These are phyloP conservation scores for Thalassiosira hispida DNA, from an alignment of 352 stramenopile species.

Conservation along the genomic window DNA sequence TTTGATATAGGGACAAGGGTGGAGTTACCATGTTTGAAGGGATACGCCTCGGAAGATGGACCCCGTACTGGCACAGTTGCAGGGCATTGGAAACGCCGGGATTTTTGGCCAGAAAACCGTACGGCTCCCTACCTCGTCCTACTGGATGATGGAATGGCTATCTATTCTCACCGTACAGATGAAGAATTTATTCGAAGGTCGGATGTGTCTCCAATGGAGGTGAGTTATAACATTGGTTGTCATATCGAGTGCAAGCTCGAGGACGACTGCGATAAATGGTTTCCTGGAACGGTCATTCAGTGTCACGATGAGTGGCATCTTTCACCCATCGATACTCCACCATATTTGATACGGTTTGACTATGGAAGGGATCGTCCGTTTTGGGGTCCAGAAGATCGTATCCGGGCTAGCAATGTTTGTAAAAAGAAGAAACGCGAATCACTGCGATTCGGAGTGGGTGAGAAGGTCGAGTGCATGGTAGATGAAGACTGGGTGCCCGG, in stretches of 20 bases:
- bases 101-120: neutral
- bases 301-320: neutral
- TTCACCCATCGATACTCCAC: slow-evolving; percentile 2
- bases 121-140: slow-evolving; percentile 12
- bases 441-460: slow-evolving; percentile 11
- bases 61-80: slow-evolving; percentile 11
- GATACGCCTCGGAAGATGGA: neutral
- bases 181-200: neutral
- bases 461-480: slow-evolving; percentile 5
- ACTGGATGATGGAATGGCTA: slow-evolving; percentile 16
- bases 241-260: slow-evolving; percentile 14
- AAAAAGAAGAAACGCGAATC: neutral
- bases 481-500: slow-evolving; percentile 2
- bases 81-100: slow-evolving; percentile 6
- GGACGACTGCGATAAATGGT: slow-evolving; percentile 4
- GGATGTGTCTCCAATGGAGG: neutral
- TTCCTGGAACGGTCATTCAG: slow-evolving; percentile 18
- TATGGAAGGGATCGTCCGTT: slow-evolving; percentile 16
- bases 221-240: slow-evolving; percentile 20
- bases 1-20: neutral
- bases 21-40: neutral
- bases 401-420: neutral
- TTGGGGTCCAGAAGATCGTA: slow-evolving; percentile 6
- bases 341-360: slow-evolving; percentile 20
- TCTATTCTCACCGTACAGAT: slow-evolving; percentile 8